Evolutionary conservation across 2,329 filamentous ascomycete species (phyloP), one percentile per base, ranked within the genome.

Genomic region (Verticillium nonalfalfae): DNA sequence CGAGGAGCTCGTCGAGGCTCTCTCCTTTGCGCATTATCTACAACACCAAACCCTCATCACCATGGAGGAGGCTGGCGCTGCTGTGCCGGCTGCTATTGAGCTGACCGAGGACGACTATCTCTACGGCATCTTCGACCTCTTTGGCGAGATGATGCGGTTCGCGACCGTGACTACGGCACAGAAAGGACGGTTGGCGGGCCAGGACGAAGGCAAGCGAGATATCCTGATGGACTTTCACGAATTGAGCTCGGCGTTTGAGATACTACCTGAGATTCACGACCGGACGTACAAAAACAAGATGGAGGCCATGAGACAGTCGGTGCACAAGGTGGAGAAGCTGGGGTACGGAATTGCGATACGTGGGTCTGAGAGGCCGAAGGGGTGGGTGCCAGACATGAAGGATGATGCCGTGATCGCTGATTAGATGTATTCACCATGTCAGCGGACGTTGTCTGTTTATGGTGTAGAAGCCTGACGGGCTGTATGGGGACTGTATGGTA

Each of bases 111-210:
- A 94, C 60, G 95, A 99, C 74, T 98, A 97, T 72, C 77, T 97
- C 62, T 88, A 95, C 65, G 95, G 94, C 9, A 77, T 99, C 2
- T 97, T 97, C 70, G 95, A 99, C 74, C 84, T 98, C 67, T 93
- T 93, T 1, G 95, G 95, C 45, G 95, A 99, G 78, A 82, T 98
- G 79, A 99, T 99, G 95, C 85, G 93, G 35, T 98, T 97, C 75
- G 93, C 92, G 0, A 95, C 97, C 58, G 93, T 93, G 6, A 87
- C 88, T 33, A 90, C 96, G 73, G 93, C 93, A 1, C 90, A 93
- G 5, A 88, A 80, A 7, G 90, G 89, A 14, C 77, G 74, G 67
- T 73, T 81, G 64, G 80, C 78, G 4, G 76, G 77, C 35, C 40
- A 35, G 18, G 66, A 66, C 64, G 58, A 62, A 18, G 63, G 61